These are phyloP conservation scores for Zanthoxylum bungeanum DNA, from an alignment of 345 rosid genomes.

Conservation along the genomic window DNA sequence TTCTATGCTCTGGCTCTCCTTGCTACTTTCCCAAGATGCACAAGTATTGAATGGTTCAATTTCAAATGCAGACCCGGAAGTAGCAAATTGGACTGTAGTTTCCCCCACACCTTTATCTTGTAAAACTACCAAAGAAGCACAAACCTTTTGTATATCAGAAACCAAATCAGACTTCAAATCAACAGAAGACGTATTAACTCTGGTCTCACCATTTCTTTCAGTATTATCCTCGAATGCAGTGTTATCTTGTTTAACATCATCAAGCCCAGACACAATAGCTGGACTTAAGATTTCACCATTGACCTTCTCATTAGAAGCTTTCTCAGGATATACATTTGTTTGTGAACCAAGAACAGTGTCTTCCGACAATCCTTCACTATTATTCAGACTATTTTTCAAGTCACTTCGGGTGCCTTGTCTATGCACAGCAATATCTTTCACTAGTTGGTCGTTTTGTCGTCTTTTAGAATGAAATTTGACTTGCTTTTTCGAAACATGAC, in stretches of 20 bases:
- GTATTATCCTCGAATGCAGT: slow-evolving; percentile 13
- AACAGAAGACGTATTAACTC: no score
- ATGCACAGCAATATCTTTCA: slow-evolving; percentile 8
- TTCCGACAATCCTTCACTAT: slow-evolving; percentile 1
- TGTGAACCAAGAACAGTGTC: slow-evolving; percentile 10
- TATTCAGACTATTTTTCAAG: neutral
- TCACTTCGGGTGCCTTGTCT: neutral
- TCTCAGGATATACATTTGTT: slow-evolving; percentile 21
- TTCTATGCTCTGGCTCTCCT: slow-evolving; percentile 12
- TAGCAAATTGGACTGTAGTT: slow-evolving; percentile 14
- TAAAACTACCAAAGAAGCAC: slow-evolving; percentile 4
- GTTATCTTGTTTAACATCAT: slow-evolving; percentile 16
- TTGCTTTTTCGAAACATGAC: slow-evolving; percentile 15
- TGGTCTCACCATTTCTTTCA: slow-evolving; percentile 11
- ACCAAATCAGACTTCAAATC: no score
- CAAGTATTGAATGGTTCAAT: neutral
- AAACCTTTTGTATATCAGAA: no score
- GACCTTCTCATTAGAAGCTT: slow-evolving; percentile 21
- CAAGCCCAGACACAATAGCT: slow-evolving; percentile 5
- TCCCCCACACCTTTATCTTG: slow-evolving; percentile 18
- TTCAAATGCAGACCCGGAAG: slow-evolving; percentile 17
- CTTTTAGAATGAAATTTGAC: neutral
- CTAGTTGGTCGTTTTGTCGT: neutral
- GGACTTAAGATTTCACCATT: slow-evolving; percentile 19
- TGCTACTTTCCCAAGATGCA: slow-evolving; percentile 22